A percentile compares a stretch with the other conserved stretches of the same genome.
Evolutionary conservation across 176 grass and related monocot species (phyloP).

Genomic region (Urochloa ruziziensis): DNA sequence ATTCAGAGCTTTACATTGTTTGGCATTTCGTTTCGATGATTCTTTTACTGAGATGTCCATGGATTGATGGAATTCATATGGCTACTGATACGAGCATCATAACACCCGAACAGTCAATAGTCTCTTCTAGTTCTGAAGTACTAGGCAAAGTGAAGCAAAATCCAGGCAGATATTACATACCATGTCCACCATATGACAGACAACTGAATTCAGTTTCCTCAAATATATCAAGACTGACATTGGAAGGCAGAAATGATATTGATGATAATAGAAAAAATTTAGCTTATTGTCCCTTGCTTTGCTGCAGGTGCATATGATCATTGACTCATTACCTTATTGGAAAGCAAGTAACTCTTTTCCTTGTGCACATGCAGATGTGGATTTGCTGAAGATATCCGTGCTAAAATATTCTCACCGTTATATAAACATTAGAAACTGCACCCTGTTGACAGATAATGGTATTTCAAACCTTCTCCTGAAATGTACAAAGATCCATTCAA

Average conservation of each 20-base stretch:
- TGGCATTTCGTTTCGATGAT: constrained; percentile 50
- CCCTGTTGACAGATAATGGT: constrained; percentile 52
- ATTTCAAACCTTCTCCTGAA: constrained; percentile 56
- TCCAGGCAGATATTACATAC: constrained; percentile 6
- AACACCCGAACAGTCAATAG: constrained; percentile 36
- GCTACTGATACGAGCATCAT: constrained; percentile 46
- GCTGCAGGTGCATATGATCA: constrained; percentile 4
- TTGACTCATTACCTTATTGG: not conserved
- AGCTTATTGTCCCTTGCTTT: not conserved
- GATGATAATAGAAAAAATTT: constrained; percentile 34
- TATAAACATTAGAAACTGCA: constrained; percentile 71
- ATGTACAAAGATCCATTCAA: constrained; percentile 49
- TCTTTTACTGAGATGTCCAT: constrained; percentile 47
- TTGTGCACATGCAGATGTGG: constrained; percentile 32
- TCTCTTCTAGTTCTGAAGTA: constrained; percentile 48
- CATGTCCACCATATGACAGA: not conserved
- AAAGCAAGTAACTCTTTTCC: not conserved
- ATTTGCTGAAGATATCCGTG: constrained; percentile 41
- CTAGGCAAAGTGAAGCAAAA: not conserved
- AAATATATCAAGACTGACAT: constrained; percentile 62
- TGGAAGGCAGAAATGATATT: constrained; percentile 75
- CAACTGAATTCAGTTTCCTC: constrained; percentile 18
- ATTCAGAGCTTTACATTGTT: constrained; percentile 56
- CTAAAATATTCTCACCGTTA: constrained; percentile 48
- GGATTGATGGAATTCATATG: constrained; percentile 51